Conservation (phyloP, 2,329 filamentous ascomycete genomes). For the Trichoderma brevicompactum region DNA sequence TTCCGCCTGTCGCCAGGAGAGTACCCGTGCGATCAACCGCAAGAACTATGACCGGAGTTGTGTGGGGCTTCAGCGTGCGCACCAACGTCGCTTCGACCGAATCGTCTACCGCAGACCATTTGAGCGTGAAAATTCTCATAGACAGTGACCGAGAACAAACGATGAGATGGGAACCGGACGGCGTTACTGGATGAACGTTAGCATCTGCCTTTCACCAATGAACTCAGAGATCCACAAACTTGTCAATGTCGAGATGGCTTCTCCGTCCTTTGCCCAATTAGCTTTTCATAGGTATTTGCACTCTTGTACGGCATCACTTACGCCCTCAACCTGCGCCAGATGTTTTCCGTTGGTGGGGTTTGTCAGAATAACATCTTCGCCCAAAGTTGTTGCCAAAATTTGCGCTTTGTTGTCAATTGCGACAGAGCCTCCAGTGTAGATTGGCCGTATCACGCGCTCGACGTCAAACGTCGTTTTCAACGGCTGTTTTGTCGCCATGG, state of each 20-base stretch:
- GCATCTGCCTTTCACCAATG: neutral
- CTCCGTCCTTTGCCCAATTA: conserved; percentile 65
- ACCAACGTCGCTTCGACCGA: conserved; percentile 69
- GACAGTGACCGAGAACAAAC: conserved; percentile 93
- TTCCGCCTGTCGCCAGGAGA: conserved; percentile 86
- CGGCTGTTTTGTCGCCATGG: conserved; percentile 63
- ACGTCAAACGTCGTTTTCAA: conserved; percentile 90
- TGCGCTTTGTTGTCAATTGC: conserved; percentile 79
- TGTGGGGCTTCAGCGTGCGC: conserved; percentile 85
- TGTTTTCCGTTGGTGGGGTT: conserved; percentile 82
- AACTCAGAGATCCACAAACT: conserved; percentile 46
- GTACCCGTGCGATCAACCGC: conserved; percentile 87
- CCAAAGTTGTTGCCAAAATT: conserved; percentile 85
- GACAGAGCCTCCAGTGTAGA: conserved; percentile 90
- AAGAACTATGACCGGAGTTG: conserved; percentile 84
- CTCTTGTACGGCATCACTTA: conserved; percentile 46
- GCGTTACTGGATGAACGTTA: conserved; percentile 66
- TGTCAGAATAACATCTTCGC: conserved; percentile 87
- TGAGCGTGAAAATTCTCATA: conserved; percentile 86
- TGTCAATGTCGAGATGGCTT: conserved; percentile 75
- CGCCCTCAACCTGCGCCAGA: conserved; percentile 84
- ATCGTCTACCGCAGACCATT: conserved; percentile 59
- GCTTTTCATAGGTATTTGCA: neutral
- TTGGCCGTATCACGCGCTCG: conserved; percentile 81
- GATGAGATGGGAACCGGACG: conserved; percentile 83